phyloP scores from a whole-genome alignment of 2,329 filamentous ascomycete species.

The Fusarium secorum region DNA sequence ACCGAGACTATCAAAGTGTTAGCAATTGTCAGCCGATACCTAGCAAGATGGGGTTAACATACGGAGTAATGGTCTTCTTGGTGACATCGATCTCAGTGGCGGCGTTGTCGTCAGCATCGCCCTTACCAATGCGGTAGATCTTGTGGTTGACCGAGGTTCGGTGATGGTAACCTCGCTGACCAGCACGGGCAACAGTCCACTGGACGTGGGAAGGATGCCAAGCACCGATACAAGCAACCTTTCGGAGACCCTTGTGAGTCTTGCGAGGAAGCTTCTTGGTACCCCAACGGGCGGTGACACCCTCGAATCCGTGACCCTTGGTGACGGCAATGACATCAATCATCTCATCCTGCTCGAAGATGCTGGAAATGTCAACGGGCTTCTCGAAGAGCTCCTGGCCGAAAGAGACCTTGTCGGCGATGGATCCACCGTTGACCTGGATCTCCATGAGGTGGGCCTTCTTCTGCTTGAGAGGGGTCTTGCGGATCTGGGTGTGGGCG shows the following conservation, averaged over 20 bases:
- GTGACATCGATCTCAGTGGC: slow-evolving; percentile 95
- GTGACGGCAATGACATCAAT: slow-evolving; percentile 99
- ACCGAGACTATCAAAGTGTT: slow-evolving; percentile 75
- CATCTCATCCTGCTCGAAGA: slow-evolving; percentile 99
- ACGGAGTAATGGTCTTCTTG: slow-evolving; percentile 99
- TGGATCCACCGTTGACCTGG: slow-evolving; percentile 97
- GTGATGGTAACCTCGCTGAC: slow-evolving; percentile 99
- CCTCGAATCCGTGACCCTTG: slow-evolving; percentile 98
- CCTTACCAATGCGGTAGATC: slow-evolving; percentile 98
- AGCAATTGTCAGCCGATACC: slow-evolving; percentile 35
- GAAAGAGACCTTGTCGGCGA: slow-evolving; percentile 97
- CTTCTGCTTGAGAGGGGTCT: slow-evolving; percentile 99
- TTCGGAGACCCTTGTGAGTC: slow-evolving; percentile 99
- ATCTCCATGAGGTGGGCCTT: slow-evolving; percentile 99
- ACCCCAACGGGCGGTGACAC: slow-evolving; percentile 98
- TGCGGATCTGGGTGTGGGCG: slow-evolving; percentile 98
- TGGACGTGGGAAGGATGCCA: slow-evolving; percentile 99
- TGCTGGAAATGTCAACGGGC: slow-evolving; percentile 87
- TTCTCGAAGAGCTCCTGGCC: slow-evolving; percentile 98
- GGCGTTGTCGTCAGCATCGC: slow-evolving; percentile 86
- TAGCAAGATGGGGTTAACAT: slow-evolving; percentile 59
- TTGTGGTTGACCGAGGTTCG: slow-evolving; percentile 99
- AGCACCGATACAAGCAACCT: slow-evolving; percentile 99
- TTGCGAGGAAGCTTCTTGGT: slow-evolving; percentile 99
- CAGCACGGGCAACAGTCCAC: slow-evolving; percentile 99